phyloP scores from a whole-genome alignment of 768 basidiomycete species.

The Exsudoporus frostii region DNA sequence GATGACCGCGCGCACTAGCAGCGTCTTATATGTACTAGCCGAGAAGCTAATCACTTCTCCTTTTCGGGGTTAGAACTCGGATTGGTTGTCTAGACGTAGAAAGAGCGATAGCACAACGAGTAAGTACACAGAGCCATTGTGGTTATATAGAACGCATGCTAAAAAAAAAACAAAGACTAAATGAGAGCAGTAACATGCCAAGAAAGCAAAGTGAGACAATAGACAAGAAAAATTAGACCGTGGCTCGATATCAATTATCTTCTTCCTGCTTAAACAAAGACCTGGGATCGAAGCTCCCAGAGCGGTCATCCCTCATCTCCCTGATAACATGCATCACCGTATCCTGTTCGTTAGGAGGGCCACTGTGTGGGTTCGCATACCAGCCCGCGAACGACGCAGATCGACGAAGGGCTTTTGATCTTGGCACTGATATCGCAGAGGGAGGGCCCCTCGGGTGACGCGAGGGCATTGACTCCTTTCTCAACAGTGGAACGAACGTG shows the following conservation, averaged over 20 bases:
- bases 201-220: conserved; percentile 4
- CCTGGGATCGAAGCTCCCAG: conserved; percentile 17
- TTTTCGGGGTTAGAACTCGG: neutral
- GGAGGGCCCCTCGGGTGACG: neutral
- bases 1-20: neutral
- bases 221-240: neutral
- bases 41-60: neutral
- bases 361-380: neutral
- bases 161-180: neutral
- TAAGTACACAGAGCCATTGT: too few species aligned
- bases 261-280: conserved; percentile 14
- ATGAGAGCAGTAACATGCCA: neutral
- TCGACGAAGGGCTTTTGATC: conserved; percentile 19
- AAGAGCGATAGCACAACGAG: too few species aligned
- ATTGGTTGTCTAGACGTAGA: too few species aligned
- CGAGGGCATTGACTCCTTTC: conserved; percentile 16
- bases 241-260: neutral
- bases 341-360: neutral
- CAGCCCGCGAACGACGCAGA: conserved; percentile 25
- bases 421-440: neutral
- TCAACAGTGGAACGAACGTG: conserved; percentile 1
- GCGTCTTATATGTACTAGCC: conserved; percentile 2
- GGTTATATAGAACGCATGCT: too few species aligned
- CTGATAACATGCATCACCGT: conserved; percentile 15
- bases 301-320: conserved; percentile 18